phyloP scores from a whole-genome alignment of 2,329 filamentous ascomycete species.

The Talaromyces sp. region DNA sequence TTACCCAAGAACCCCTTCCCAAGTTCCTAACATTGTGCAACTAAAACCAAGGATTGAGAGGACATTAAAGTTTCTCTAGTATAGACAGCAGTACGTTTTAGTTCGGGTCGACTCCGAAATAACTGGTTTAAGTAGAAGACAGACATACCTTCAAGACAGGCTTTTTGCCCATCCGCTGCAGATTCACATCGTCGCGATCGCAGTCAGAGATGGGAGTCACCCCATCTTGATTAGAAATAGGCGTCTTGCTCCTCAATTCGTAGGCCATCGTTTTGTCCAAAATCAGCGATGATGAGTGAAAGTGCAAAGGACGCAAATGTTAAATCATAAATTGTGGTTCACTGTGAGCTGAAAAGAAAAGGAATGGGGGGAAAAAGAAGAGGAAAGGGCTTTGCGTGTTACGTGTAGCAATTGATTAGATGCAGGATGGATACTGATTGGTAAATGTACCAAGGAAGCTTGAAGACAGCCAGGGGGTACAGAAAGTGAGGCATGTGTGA shows the following conservation, averaged over 20 bases:
- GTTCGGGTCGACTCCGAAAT: not conserved
- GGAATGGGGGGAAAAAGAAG: constrained; percentile 3
- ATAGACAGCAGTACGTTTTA: not conserved
- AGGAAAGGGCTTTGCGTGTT: not conserved
- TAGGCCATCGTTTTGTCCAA: constrained; percentile 11
- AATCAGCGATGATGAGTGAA: not conserved
- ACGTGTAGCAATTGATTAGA: not conserved
- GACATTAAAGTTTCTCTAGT: constrained; percentile 40
- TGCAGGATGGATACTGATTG: constrained; percentile 5
- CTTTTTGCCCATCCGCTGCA: constrained; percentile 12
- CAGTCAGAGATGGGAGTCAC: constrained; percentile 1
- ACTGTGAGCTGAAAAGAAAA: constrained; percentile 8
- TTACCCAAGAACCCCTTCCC: constrained; percentile 41
- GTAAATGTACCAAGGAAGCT: constrained; percentile 1
- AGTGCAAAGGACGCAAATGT: not conserved
- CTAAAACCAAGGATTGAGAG: constrained; percentile 41
- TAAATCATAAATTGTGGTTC: not conserved
- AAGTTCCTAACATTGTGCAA: constrained; percentile 40
- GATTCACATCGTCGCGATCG: constrained; percentile 12
- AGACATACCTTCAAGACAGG: constrained; percentile 9
- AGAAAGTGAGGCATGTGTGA: constrained; percentile 9
- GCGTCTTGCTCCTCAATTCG: constrained; percentile 14
- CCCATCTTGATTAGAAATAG: constrained; percentile 9
- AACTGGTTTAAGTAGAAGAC: not conserved
- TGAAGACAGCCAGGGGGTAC: not conserved